Conservation (phyloP, 2,329 filamentous ascomycete genomes). For the Lithohypha guttulata region DNA sequence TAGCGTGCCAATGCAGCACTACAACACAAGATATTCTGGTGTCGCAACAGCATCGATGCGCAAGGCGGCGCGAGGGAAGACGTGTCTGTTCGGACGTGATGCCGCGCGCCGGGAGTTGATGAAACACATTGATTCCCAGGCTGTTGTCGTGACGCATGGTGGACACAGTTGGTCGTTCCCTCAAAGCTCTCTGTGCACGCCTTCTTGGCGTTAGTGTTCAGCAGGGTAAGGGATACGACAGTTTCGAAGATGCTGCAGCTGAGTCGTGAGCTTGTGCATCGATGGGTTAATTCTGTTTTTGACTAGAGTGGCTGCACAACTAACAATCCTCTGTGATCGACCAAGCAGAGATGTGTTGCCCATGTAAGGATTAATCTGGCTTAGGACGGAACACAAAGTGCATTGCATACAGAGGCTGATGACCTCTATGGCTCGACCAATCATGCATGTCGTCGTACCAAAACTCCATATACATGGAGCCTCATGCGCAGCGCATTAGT, state of each 20-base stretch:
- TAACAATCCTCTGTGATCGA: too few species aligned
- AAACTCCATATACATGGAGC: too few species aligned
- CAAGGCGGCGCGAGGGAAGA: slow-evolving; percentile 24
- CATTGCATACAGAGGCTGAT: too few species aligned
- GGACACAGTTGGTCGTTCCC: slow-evolving; percentile 23
- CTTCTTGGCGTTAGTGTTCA: slow-evolving; percentile 23
- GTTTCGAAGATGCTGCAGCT: slow-evolving; percentile 38
- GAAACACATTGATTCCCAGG: slow-evolving; percentile 35
- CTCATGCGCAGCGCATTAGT: too few species aligned
- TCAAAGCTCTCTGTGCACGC: slow-evolving; percentile 17
- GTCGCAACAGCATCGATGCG: slow-evolving; percentile 33
- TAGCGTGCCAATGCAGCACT: slow-evolving; percentile 35
- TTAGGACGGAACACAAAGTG: too few species aligned
- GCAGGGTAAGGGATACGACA: slow-evolving; percentile 29
- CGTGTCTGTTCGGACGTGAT: slow-evolving; percentile 33
- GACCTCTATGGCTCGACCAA: too few species aligned
- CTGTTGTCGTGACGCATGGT: slow-evolving; percentile 40
- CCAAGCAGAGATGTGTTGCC: too few species aligned
- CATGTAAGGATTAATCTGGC: too few species aligned
- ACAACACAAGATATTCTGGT: slow-evolving; percentile 42
- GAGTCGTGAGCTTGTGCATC: slow-evolving; percentile 30
- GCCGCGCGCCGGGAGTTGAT: slow-evolving; percentile 35
- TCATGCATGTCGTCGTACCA: too few species aligned
- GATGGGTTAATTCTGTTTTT: slow-evolving; percentile 24
- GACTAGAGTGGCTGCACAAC: too few species aligned